These are phyloP conservation scores for Macrocybe gigantea DNA, from an alignment of 768 basidiomycete species.

Conservation along the genomic window DNA sequence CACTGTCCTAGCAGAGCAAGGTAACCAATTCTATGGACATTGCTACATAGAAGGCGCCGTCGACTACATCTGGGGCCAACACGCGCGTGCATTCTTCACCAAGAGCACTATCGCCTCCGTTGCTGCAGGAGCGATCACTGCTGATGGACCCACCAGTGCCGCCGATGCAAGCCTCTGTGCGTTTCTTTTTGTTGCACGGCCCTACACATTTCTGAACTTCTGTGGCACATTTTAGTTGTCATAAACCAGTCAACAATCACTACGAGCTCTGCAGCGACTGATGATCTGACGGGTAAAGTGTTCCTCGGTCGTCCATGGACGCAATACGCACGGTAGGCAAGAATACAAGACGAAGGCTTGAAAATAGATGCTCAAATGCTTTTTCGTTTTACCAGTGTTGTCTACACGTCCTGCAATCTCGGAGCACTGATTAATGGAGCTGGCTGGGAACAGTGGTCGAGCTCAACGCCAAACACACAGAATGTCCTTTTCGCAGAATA, in stretches of 20 bases:
- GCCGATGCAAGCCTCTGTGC: constrained; percentile 9
- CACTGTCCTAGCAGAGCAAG: constrained; percentile 16
- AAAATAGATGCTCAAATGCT: neutral
- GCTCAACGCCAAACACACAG: constrained; percentile 18
- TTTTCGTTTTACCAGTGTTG: constrained; percentile 13
- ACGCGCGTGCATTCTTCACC: constrained; percentile 17
- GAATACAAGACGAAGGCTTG: neutral
- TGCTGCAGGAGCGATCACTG: constrained; percentile 18
- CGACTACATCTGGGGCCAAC: constrained; percentile 20
- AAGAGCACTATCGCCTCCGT: constrained; percentile 19
- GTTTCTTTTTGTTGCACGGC: neutral
- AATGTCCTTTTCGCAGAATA: constrained; percentile 20
- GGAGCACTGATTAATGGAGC: constrained; percentile 18
- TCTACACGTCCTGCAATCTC: constrained; percentile 14
- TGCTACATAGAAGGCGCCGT: constrained; percentile 21
- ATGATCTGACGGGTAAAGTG: constrained; percentile 13
- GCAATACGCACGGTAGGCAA: constrained; percentile 10
- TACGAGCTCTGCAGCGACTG: constrained; percentile 12
- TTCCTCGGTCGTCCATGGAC: constrained; percentile 19
- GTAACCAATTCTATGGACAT: constrained; percentile 14
- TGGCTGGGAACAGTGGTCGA: constrained; percentile 19
- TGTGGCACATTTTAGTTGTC: constrained; percentile 7
- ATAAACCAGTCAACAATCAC: constrained; percentile 17
- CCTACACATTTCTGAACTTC: neutral
- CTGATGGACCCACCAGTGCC: constrained; percentile 14